Base-by-base conservation (phyloP, 2,329 filamentous ascomycete genomes). In the Xylariaceae sp. region DNA sequence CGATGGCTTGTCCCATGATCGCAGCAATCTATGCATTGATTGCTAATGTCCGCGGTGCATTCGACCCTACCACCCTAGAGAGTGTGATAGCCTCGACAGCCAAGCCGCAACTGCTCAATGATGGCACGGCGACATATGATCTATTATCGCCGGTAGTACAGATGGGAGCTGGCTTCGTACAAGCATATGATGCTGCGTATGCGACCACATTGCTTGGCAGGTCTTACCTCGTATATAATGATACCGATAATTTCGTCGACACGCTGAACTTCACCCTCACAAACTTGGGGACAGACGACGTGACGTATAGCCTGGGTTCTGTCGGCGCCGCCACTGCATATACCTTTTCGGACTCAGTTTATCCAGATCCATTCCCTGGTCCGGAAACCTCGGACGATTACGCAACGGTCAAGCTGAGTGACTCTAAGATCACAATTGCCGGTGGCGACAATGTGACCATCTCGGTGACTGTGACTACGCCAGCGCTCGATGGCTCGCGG, bases 141-240 rank as follows among this genome's bases (percentile, higher is more conserved):
- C 60, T 67, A 29, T 65, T 79, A 0, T 75, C 77, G 0, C 79
- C 81, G 0, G 75, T 81, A 11, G 63, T 74, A 3, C 81, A 85
- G 57, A 78, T 83, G 55, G 82, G 82, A 10, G 75, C 65, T 22
- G 82, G 82, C 29, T 65, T 83, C 11, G 65, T 85, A 39, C 77
- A 82, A 53, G 80, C 78, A 4, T 75, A 76, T 50, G 76, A 82
- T 45, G 77, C 79, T 3, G 76, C 80, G 5, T 72, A 76, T 53
- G 67, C 75, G 14, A 77, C 70, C 2, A 73, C 74, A 2, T 56
- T 77, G 11, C 65, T 84, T 17, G 74, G 72, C 54, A 72, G 70
- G 8, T 76, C 76, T n/a, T 77, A 74, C 59, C 63, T 85, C 12
- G 73, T 77, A 3, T 83, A 84, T 65, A 84, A 85, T 58, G 81